These are phyloP conservation scores for Clavispora carvajalis DNA, from an alignment of 805 yeast species.

Conservation along the genomic window DNA sequence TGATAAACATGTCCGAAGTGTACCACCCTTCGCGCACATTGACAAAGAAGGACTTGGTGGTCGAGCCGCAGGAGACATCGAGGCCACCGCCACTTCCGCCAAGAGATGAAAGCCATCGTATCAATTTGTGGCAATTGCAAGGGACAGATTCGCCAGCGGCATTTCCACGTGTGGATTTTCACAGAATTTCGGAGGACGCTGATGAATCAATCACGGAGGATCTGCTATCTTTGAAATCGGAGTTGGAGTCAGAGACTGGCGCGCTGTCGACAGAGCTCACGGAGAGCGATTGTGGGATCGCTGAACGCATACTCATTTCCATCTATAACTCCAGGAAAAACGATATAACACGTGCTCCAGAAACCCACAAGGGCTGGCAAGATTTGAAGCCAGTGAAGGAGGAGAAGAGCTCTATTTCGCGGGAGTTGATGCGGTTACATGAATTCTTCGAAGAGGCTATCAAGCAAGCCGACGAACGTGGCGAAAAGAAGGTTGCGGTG, in stretches of 20 bases:
- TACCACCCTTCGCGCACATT: slow-evolving; percentile 24
- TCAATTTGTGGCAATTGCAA: neutral
- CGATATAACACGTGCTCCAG: slow-evolving; percentile 27
- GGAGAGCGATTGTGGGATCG: neutral
- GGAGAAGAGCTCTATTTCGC: slow-evolving; percentile 19
- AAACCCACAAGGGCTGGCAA: slow-evolving; percentile 3
- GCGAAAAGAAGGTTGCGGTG: slow-evolving; percentile 2
- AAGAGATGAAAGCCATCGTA: slow-evolving; percentile 10
- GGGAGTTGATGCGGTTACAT: slow-evolving; percentile 21
- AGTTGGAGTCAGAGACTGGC: neutral
- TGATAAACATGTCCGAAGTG: slow-evolving; percentile 20
- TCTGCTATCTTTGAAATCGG: neutral
- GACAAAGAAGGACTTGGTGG: slow-evolving; percentile 2
- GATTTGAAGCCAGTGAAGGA: slow-evolving; percentile 4
- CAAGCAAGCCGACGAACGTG: slow-evolving; percentile 12
- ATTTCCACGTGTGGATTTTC: neutral
- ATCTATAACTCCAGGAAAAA: slow-evolving; percentile 33
- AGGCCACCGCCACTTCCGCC: slow-evolving; percentile 29
- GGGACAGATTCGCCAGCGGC: neutral
- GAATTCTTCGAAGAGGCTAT: slow-evolving; percentile 17
- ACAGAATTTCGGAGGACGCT: neutral
- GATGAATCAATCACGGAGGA: neutral
- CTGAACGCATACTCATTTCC: slow-evolving; percentile 18
- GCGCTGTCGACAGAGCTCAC: neutral
- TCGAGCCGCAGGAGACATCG: neutral